phyloP scores from a whole-genome alignment of 352 stramenopile species.

The Globisporangium emineosum region DNA sequence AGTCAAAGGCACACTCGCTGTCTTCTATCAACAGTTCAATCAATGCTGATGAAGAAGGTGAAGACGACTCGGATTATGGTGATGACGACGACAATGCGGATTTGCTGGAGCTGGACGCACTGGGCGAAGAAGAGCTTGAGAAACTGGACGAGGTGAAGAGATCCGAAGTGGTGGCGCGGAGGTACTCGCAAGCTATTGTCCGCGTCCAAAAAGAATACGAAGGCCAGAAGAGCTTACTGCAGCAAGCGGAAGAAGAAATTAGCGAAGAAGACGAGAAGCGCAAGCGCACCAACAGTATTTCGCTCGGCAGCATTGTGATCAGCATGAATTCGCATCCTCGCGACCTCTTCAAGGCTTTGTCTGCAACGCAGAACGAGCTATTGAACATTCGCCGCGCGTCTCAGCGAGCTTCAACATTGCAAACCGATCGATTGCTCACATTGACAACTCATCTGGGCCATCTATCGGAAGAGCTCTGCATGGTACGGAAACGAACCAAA shows the following conservation, averaged over 20 bases:
- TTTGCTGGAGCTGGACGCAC: neutral
- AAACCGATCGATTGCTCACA: conserved; percentile 61
- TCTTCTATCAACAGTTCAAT: neutral
- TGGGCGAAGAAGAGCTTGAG: conserved; percentile 15
- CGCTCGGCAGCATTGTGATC: conserved; percentile 44
- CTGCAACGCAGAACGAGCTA: conserved; percentile 41
- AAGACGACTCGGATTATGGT: neutral
- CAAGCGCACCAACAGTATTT: conserved; percentile 58
- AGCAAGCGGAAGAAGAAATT: conserved; percentile 38
- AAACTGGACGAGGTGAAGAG: conserved; percentile 37
- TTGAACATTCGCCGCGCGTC: conserved; percentile 41
- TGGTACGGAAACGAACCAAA: conserved; percentile 55
- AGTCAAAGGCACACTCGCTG: neutral
- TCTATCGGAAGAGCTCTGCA: conserved; percentile 68
- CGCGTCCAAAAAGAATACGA: conserved; percentile 53
- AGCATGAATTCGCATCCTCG: conserved; percentile 54
- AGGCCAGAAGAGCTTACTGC: conserved; percentile 41
- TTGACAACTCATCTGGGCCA: conserved; percentile 59
- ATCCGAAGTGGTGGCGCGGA: conserved; percentile 39
- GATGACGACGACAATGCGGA: neutral
- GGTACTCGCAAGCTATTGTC: conserved; percentile 52
- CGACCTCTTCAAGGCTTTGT: conserved; percentile 62
- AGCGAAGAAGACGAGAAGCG: conserved; percentile 36
- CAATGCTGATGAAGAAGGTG: neutral
- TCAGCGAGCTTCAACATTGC: conserved; percentile 45